phyloP scores from a whole-genome alignment of 306 rosid species.

The Quillaja saponaria region DNA sequence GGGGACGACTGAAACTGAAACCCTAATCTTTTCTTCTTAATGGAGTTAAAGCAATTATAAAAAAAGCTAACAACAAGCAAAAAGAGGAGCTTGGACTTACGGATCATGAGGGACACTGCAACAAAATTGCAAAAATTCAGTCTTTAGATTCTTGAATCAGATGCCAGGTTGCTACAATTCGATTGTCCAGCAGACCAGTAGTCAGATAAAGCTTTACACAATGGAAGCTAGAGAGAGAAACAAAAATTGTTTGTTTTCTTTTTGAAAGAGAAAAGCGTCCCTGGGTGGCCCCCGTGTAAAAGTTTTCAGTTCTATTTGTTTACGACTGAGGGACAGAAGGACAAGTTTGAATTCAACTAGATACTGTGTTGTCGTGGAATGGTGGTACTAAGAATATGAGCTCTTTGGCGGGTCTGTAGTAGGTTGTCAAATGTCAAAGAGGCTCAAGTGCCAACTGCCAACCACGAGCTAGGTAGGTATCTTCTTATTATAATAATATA shows the following conservation, averaged over 20 bases:
- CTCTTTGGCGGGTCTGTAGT: no score
- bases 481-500: no score
- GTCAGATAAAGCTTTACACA: conserved; percentile 5
- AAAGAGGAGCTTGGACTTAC: conserved; percentile 54
- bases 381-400: no score
- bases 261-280: conserved; percentile 47
- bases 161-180: conserved; percentile 34
- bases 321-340: neutral
- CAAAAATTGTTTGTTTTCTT: conserved; percentile 46
- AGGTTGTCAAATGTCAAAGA: no score
- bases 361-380: conserved; percentile 24
- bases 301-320: conserved; percentile 21
- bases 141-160: conserved; percentile 56
- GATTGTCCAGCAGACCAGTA: conserved; percentile 34
- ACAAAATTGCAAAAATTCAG: neutral
- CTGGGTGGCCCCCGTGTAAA: conserved; percentile 22
- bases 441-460: no score
- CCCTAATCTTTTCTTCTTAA: conserved; percentile 36
- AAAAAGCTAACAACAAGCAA: conserved; percentile 34
- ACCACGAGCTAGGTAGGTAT: no score
- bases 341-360: neutral
- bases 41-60: conserved; percentile 1
- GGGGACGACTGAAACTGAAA: conserved; percentile 29
- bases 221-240: conserved; percentile 30
- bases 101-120: conserved; percentile 40